Evolutionary conservation across 2,329 filamentous ascomycete species (phyloP).

Genomic region (Pseudophaeomoniella oleicola): DNA sequence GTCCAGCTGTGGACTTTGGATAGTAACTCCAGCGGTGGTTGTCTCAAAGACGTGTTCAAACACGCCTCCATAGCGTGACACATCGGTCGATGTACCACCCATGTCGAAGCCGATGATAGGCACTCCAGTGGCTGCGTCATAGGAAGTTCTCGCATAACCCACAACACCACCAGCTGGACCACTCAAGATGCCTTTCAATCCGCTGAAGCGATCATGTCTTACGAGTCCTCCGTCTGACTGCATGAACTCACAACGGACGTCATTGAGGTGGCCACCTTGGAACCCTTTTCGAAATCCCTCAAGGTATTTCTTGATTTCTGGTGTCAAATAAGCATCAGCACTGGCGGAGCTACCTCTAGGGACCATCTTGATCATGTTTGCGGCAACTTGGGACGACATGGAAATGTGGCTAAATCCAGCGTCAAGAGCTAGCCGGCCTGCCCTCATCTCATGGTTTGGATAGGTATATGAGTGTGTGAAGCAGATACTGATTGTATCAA

Average conservation of each 20-base stretch:
- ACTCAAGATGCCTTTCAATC: slow-evolving; percentile 70
- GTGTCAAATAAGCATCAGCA: slow-evolving; percentile 67
- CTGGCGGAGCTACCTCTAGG: slow-evolving; percentile 65
- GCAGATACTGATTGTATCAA: neutral
- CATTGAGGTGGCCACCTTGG: slow-evolving; percentile 62
- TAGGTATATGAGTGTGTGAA: slow-evolving; percentile 65
- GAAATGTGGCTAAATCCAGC: slow-evolving; percentile 65
- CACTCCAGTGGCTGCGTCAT: slow-evolving; percentile 61
- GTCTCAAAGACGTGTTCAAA: slow-evolving; percentile 84
- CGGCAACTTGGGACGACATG: slow-evolving; percentile 66
- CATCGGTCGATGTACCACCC: slow-evolving; percentile 75
- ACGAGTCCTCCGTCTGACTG: slow-evolving; percentile 64
- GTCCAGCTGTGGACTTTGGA: slow-evolving; percentile 70
- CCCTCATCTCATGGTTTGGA: slow-evolving; percentile 64
- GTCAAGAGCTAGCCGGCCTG: slow-evolving; percentile 63
- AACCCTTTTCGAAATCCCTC: slow-evolving; percentile 46
- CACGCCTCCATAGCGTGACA: slow-evolving; percentile 63
- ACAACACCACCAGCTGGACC: slow-evolving; percentile 89
- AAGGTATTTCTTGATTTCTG: slow-evolving; percentile 65
- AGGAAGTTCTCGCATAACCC: slow-evolving; percentile 69
- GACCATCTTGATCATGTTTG: slow-evolving; percentile 63
- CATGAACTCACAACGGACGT: slow-evolving; percentile 66
- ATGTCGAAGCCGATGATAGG: slow-evolving; percentile 50
- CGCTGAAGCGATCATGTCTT: slow-evolving; percentile 56
- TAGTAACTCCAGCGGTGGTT: slow-evolving; percentile 69